Evolutionary conservation across 306 rosid genomes (phyloP).

Genomic region (Carpinus fangiana): DNA sequence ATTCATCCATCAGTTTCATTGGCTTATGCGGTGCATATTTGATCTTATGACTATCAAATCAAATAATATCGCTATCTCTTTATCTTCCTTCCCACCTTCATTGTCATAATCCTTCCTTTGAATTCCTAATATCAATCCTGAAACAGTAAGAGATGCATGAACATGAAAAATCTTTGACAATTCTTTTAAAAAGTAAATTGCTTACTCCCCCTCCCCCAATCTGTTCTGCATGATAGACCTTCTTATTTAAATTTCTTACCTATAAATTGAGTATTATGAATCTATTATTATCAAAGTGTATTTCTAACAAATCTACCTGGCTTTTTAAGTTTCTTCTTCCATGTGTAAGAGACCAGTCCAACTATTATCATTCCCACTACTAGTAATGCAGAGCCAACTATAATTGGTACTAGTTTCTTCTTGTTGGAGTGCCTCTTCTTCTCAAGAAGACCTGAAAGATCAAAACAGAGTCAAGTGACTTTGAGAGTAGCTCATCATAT

Average conservation of each 20-base stretch:
- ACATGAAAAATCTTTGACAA: background rate
- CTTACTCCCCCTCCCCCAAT: background rate
- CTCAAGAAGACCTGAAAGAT: background rate
- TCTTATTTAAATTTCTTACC: no score
- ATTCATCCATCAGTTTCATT: constrained; percentile 21
- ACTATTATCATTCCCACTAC: background rate
- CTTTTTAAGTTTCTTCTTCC: background rate
- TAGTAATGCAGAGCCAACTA: background rate
- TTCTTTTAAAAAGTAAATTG: background rate
- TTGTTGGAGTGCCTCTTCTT: background rate
- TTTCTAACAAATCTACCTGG: background rate
- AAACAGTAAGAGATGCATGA: background rate
- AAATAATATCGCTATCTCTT: constrained; percentile 47
- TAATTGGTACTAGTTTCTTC: constrained; percentile 1
- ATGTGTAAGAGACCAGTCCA: background rate
- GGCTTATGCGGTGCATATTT: constrained; percentile 35
- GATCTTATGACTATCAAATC: constrained; percentile 42
- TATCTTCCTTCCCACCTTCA: constrained; percentile 30
- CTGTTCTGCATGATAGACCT: background rate
- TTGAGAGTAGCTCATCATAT: background rate
- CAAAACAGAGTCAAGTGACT: background rate
- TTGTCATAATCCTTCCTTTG: background rate
- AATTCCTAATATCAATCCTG: background rate
- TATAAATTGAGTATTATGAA: background rate
- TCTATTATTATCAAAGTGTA: background rate